Percentiles rank a stretch among this genome's conserved stretches.
Conservation (phyloP, 2,329 filamentous ascomycete species). For the Cercospora sp. region DNA sequence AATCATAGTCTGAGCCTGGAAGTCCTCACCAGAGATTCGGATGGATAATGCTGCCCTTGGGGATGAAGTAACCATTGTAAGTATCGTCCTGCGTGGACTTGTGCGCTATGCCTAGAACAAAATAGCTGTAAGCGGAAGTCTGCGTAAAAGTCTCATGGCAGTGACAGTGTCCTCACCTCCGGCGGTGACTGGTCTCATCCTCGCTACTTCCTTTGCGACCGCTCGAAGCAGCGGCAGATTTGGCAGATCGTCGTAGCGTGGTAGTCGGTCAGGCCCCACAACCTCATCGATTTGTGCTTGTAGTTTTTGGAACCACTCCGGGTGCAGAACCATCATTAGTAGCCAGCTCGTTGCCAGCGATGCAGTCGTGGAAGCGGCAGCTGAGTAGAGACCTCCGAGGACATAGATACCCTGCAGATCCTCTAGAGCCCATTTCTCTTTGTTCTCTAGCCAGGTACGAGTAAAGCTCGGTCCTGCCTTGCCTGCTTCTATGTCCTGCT, state of each 20-base stretch:
- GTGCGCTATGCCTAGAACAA: not conserved
- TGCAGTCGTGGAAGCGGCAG: not conserved
- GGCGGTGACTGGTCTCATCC: not conserved
- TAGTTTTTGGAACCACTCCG: not conserved
- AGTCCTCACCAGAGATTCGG: not conserved
- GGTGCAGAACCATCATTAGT: not conserved
- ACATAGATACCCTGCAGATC: not conserved
- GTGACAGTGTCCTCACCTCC: too few species aligned
- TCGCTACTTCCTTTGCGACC: not conserved
- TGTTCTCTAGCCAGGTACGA: not conserved
- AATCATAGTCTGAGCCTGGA: fast-evolving
- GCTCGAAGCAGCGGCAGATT: not conserved
- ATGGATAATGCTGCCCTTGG: not conserved
- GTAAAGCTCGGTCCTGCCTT: not conserved
- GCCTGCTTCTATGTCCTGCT: not conserved
- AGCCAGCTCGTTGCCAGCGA: not conserved
- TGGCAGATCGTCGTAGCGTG: not conserved
- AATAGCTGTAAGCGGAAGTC: too few species aligned
- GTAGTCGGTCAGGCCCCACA: not conserved
- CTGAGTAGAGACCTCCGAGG: not conserved
- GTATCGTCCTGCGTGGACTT: not conserved
- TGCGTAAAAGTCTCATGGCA: too few species aligned
- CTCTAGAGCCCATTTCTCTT: not conserved
- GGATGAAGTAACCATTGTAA: not conserved
- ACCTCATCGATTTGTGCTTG: not conserved